Conservation (phyloP, 2,329 filamentous ascomycete genomes). For the Diaporthe australafricana region DNA sequence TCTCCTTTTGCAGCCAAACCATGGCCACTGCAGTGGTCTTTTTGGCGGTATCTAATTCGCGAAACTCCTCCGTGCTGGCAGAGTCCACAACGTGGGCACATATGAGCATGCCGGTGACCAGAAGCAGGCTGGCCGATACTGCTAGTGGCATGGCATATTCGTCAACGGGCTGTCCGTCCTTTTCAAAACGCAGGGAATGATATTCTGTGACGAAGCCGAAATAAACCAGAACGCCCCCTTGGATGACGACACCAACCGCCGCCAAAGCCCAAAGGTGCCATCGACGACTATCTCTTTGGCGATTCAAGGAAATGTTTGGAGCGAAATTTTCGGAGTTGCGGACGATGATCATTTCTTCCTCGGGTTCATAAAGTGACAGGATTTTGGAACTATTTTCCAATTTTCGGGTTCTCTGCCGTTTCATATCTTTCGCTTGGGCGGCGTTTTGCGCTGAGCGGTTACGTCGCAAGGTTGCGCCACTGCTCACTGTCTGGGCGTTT, state of each 20-base stretch:
- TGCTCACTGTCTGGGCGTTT: too few relatives aligned
- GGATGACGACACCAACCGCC: background rate
- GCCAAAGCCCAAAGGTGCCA: too few relatives aligned
- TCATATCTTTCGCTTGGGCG: too few relatives aligned
- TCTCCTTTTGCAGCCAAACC: background rate
- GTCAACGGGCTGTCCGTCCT: background rate
- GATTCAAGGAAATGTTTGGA: too few relatives aligned
- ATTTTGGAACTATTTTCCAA: background rate
- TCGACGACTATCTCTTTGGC: too few relatives aligned
- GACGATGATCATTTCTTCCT: too few relatives aligned
- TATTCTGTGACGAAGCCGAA: background rate
- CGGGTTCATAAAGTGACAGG: background rate
- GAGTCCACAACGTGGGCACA: background rate
- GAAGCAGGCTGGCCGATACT: background rate
- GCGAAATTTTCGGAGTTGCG: too few relatives aligned
- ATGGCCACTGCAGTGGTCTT: too few relatives aligned
- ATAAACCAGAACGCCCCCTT: background rate
- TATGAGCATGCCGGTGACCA: background rate
- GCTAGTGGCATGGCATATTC: background rate
- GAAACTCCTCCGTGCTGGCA: background rate
- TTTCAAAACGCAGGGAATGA: background rate
- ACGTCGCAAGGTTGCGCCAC: too few relatives aligned
- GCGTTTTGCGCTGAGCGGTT: too few relatives aligned
- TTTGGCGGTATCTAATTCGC: background rate
- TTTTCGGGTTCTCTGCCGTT: too few relatives aligned